phyloP scores from a whole-genome alignment of 2,329 filamentous ascomycete genomes.

The Cordyceps farinosa region DNA sequence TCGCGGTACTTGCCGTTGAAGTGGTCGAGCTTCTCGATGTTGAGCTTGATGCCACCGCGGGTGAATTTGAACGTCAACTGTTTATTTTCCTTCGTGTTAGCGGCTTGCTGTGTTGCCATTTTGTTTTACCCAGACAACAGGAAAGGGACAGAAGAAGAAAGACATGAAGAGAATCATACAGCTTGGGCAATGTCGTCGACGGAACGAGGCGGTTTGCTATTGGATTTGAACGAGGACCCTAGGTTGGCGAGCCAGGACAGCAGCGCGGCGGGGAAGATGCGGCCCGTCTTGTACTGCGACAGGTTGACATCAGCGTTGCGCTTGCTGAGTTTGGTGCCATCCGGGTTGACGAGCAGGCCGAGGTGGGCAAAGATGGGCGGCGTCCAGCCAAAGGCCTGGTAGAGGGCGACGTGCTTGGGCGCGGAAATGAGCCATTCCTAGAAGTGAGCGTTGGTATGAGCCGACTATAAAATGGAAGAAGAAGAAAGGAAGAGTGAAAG shows the following conservation, averaged over 20 bases:
- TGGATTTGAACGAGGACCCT: slow-evolving; percentile 32
- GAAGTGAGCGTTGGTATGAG: background rate
- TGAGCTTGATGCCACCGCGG: slow-evolving; percentile 81
- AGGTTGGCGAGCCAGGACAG: slow-evolving; percentile 81
- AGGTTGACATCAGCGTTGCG: slow-evolving; percentile 57
- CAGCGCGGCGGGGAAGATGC: slow-evolving; percentile 48
- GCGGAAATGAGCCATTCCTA: slow-evolving; percentile 94
- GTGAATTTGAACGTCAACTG: slow-evolving; percentile 86
- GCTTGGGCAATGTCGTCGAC: slow-evolving; percentile 67
- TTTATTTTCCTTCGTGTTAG: too few species aligned
- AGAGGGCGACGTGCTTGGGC: slow-evolving; percentile 67
- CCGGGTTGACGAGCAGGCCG: slow-evolving; percentile 65
- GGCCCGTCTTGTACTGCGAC: slow-evolving; percentile 46
- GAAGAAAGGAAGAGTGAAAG: too few species aligned
- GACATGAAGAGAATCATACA: slow-evolving; percentile 37
- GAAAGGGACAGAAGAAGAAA: background rate
- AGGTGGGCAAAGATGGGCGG: slow-evolving; percentile 77
- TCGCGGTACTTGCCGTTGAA: slow-evolving; percentile 67
- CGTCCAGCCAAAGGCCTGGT: slow-evolving; percentile 71
- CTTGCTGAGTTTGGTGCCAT: slow-evolving; percentile 82
- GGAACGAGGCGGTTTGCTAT: slow-evolving; percentile 35
- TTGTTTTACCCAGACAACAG: too few species aligned
- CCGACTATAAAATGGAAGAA: too few species aligned
- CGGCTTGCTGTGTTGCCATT: background rate
- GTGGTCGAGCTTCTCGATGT: slow-evolving; percentile 73